Base-by-base conservation (phyloP, 2,329 filamentous ascomycete genomes). In the Fusarium verrucosum region DNA sequence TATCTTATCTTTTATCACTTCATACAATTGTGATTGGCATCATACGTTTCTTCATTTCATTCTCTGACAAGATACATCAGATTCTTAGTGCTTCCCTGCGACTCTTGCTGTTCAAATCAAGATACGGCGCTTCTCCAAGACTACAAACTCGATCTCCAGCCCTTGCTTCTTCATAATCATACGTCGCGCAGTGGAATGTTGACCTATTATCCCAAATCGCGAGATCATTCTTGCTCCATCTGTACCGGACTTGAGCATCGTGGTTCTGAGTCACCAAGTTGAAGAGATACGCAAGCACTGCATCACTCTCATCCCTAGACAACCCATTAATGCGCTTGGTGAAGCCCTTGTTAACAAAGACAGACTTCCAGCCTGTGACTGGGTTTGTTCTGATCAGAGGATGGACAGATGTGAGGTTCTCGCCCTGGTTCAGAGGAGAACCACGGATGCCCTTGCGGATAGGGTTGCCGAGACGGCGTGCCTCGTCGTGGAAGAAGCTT, bases 181-280 rank as follows among this genome's bases (percentile, higher is more conserved):
- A 88, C 0, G 86, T 89, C 0, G 86, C 87, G 33, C 82, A 80
- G 59, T 83, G 80, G 65, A 76, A 80, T 11, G 77, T 82, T 26
- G 75, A 81, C 46, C 81, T 75, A 68, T 90, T 90, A 70, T 91
- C 88, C 88, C 88, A 91, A 63, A 90, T 87, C 2, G 86, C 84
- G 6, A 82, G 70, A 65, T 86, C 83, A 53, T 85, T 84, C 69
- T 80, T 76, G 50, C 75, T 76, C 83, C 83, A 86, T 49, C 78
- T 77, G 68, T 82, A 85, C 5, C 85, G 77, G 10, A 87, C 83
- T 68, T 87, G 84, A 1, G 81, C 77, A 66, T 87, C 85, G 59
- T 87, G 84, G 68, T 87, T 87, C 69, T 84, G 77, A 7, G 79
- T 79, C 11, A 83, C 76, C 11, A 85, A 68, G 57, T 80, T 79